Conservation (phyloP, 768 basidiomycete genomes). For the Tricholoma furcatifolium region DNA sequence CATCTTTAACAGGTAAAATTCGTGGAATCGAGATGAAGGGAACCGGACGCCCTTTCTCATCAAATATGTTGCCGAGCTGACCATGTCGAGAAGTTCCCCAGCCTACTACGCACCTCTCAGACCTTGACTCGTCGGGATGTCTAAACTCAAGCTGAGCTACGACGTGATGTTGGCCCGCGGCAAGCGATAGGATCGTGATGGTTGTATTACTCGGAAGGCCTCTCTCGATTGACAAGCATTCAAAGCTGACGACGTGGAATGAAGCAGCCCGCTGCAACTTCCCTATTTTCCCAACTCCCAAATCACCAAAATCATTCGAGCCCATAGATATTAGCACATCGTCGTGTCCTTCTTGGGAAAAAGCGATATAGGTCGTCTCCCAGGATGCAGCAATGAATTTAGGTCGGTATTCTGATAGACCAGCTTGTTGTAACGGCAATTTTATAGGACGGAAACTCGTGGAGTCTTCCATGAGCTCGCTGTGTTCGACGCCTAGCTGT, state of each 20-base stretch:
- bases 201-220: constrained; percentile 19
- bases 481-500: constrained; percentile 61
- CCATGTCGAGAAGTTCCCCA: constrained; percentile 89
- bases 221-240: constrained; percentile 32
- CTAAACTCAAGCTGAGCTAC: constrained; percentile 41
- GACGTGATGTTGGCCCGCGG: constrained; percentile 74
- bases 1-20: constrained; percentile 31
- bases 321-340: constrained; percentile 79
- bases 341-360: constrained; percentile 38
- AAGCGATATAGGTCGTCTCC: constrained; percentile 80
- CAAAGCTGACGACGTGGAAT: constrained; percentile 43
- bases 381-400: constrained; percentile 66
- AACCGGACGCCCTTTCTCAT: constrained; percentile 20
- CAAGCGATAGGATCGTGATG: constrained; percentile 41
- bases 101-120: constrained; percentile 45
- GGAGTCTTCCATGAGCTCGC: constrained; percentile 16
- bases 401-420: constrained; percentile 40
- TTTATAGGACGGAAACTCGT: constrained; percentile 49
- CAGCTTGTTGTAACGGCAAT: constrained; percentile 34
- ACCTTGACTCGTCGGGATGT: constrained; percentile 16
- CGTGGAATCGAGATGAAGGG: constrained; percentile 31
- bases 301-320: constrained; percentile 79
- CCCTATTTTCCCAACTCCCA: constrained; percentile 50
- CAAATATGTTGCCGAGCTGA: constrained; percentile 58
- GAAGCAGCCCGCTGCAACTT: constrained; percentile 18